Percentiles rank a stretch among this genome's conserved stretches.
Evolutionary conservation across 106 monocot genomes (phyloP).

Genomic region (Cymbidium sinense): DNA sequence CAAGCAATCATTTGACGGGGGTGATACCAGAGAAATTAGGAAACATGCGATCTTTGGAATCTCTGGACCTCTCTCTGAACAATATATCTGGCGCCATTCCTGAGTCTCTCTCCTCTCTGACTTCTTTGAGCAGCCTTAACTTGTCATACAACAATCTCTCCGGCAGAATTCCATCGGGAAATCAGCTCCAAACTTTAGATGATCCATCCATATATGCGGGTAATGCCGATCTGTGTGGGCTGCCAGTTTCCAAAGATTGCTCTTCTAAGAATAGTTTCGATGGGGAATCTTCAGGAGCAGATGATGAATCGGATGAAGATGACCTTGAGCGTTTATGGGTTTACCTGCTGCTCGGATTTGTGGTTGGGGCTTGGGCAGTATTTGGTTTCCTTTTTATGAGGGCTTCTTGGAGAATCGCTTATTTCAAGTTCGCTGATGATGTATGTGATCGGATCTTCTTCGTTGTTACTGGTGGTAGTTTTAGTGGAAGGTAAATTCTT

Average conservation of each 20-base stretch:
- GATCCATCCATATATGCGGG: slow-evolving; percentile 4
- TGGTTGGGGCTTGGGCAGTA: background rate
- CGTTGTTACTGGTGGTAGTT: no score
- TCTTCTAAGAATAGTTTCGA: background rate
- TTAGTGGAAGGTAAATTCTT: no score
- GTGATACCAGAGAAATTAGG: slow-evolving; percentile 14
- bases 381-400: background rate
- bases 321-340: background rate
- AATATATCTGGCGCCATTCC: slow-evolving; percentile 8
- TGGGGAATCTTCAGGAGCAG: background rate
- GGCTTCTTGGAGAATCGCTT: background rate
- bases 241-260: background rate
- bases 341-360: background rate
- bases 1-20: slow-evolving; percentile 6
- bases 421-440: background rate
- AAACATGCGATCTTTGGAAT: background rate
- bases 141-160: slow-evolving; percentile 6
- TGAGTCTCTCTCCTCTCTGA: background rate
- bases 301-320: background rate
- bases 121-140: slow-evolving; percentile 8
- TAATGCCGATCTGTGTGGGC: slow-evolving; percentile 7
- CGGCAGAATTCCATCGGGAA: slow-evolving; percentile 13
- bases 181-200: background rate
- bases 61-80: slow-evolving; percentile 12
- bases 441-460: no score